phyloP scores from a whole-genome alignment of 2,329 filamentous ascomycete genomes.

The Fusarium napiforme region DNA sequence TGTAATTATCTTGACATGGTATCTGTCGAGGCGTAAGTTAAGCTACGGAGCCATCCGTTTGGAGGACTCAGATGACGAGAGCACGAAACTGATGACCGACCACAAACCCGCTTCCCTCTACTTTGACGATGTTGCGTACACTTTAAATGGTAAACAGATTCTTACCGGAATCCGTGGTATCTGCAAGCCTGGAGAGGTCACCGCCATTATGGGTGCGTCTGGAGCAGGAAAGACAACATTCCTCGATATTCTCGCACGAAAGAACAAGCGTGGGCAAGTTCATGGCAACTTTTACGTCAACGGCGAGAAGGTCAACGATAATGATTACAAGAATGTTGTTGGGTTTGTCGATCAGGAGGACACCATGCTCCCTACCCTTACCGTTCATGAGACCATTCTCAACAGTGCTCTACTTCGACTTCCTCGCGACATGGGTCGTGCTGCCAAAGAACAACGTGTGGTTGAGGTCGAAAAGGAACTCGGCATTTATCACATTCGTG shows the following conservation, averaged over 20 bases:
- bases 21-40: slow-evolving; percentile 79
- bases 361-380: slow-evolving; percentile 93
- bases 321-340: slow-evolving; percentile 89
- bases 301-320: slow-evolving; percentile 85
- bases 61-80: slow-evolving; percentile 91
- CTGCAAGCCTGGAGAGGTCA: slow-evolving; percentile 93
- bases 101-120: slow-evolving; percentile 91
- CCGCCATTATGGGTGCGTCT: slow-evolving; percentile 98
- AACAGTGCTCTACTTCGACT: slow-evolving; percentile 92
- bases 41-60: slow-evolving; percentile 80
- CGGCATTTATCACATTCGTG: slow-evolving; percentile 91
- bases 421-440: slow-evolving; percentile 88
- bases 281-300: slow-evolving; percentile 91
- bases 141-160: slow-evolving; percentile 88
- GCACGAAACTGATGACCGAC: slow-evolving; percentile 85
- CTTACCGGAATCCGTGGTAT: slow-evolving; percentile 82
- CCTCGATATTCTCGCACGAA: slow-evolving; percentile 92
- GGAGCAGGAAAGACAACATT: slow-evolving; percentile 98
- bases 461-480: slow-evolving; percentile 95
- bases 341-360: slow-evolving; percentile 99
- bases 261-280: slow-evolving; percentile 89
- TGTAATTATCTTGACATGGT: slow-evolving; percentile 86
- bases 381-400: slow-evolving; percentile 96
- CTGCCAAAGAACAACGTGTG: slow-evolving; percentile 90
- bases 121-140: slow-evolving; percentile 89